These are phyloP conservation scores for Penicillium capsulatum DNA, from an alignment of 2,329 filamentous ascomycete species.

Conservation along the genomic window DNA sequence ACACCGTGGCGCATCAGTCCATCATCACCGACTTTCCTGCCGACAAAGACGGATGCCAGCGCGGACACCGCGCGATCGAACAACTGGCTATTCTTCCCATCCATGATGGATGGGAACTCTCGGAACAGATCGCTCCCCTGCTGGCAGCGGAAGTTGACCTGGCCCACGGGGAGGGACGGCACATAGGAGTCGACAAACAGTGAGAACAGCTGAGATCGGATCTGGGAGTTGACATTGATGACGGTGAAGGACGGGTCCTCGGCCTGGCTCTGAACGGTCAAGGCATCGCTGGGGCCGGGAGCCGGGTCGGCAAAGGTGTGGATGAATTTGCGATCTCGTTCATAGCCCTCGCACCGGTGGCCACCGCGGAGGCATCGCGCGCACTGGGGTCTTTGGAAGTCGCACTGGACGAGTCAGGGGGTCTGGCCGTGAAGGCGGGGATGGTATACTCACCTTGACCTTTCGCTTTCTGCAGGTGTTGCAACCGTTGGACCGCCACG, in stretches of 20 bases:
- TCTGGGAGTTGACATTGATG: conserved; percentile 17
- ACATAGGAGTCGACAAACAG: conserved; percentile 17
- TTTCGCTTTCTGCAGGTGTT: conserved; percentile 15
- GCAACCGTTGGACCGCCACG: conserved; percentile 13
- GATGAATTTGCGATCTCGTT: conserved; percentile 10
- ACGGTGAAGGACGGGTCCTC: conserved; percentile 1
- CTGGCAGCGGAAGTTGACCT: conserved; percentile 10
- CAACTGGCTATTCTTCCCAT: conserved; percentile 12
- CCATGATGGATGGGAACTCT: conserved; percentile 11
- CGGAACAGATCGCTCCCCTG: conserved; percentile 8
- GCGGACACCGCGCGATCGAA: conserved; percentile 14
- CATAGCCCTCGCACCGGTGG: conserved; percentile 13
- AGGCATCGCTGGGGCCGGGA: neutral
- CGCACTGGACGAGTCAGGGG: conserved; percentile 10
- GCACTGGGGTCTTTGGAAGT: conserved; percentile 14
- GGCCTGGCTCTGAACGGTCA: neutral
- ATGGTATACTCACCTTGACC: conserved; percentile 10
- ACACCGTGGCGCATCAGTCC: conserved; percentile 11
- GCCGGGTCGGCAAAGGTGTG: conserved; percentile 10
- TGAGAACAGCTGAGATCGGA: conserved; percentile 15
- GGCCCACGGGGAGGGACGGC: conserved; percentile 7
- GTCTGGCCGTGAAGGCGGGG: neutral
- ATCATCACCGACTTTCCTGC: conserved; percentile 12
- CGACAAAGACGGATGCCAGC: conserved; percentile 17
- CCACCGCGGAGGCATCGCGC: conserved; percentile 14